Conservation (phyloP, 441 rosid genomes). For the Croton laevigatus region DNA sequence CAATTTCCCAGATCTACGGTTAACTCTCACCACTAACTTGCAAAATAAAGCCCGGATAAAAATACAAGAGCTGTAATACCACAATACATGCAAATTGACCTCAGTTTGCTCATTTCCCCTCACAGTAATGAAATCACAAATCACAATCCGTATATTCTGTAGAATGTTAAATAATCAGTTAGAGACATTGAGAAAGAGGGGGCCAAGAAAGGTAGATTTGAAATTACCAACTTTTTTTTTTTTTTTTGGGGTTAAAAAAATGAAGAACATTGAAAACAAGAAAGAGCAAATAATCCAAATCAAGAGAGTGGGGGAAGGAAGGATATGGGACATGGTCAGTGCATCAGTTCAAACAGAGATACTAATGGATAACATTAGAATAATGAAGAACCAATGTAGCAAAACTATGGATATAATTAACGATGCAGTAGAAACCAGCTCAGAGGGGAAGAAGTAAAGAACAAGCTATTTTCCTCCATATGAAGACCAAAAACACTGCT, state of each 20-base stretch:
- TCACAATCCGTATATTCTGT: background rate
- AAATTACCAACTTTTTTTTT: background rate
- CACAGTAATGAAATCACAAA: background rate
- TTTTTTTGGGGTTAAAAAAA: background rate
- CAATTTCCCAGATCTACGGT: background rate
- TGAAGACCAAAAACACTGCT: background rate
- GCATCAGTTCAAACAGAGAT: background rate
- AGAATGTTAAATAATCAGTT: background rate
- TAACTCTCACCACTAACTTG: background rate
- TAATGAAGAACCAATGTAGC: background rate
- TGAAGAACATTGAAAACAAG: background rate
- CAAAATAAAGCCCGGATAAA: background rate
- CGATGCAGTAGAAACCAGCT: background rate
- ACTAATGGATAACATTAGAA: background rate
- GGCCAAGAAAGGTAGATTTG: background rate
- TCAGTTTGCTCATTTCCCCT: background rate
- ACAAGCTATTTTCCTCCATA: background rate
- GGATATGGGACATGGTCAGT: background rate
- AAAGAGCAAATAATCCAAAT: background rate
- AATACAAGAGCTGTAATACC: background rate
- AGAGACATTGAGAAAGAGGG: background rate
- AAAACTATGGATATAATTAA: background rate
- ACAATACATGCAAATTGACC: background rate
- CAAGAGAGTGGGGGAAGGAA: background rate
- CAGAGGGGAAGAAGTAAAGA: background rate